These are phyloP conservation scores for Hemerocallis citrina DNA, from an alignment of 106 monocot species.

Conservation along the genomic window DNA sequence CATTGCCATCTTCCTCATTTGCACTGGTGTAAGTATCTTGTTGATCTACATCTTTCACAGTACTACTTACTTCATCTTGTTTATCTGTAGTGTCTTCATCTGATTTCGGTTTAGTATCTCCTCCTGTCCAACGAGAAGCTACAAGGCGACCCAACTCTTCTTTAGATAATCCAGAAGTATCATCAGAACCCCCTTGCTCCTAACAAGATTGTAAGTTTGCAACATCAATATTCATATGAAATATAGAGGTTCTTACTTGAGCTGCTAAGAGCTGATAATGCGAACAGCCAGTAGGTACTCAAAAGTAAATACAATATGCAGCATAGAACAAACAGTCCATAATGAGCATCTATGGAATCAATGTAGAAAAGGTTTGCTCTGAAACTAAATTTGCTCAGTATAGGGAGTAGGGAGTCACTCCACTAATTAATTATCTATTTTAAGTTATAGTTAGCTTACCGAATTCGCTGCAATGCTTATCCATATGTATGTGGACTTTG, in stretches of 20 bases:
- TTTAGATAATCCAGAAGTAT: conserved; percentile 63
- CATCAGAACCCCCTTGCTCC: conserved; percentile 24
- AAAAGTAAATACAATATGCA: too few species aligned
- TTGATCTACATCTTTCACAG: conserved; percentile 23
- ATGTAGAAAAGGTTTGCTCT: too few species aligned
- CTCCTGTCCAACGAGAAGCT: conserved; percentile 98
- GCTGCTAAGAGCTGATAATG: neutral
- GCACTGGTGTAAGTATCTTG: conserved; percentile 15
- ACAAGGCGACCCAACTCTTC: conserved; percentile 93
- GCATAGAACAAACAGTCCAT: too few species aligned
- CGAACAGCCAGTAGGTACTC: too few species aligned
- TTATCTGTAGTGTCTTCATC: conserved; percentile 38
- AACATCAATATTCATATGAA: neutral
- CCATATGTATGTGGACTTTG: too few species aligned
- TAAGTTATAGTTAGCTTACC: too few species aligned
- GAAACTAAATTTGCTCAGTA: too few species aligned
- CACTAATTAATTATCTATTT: too few species aligned
- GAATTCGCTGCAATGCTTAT: too few species aligned
- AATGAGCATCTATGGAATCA: too few species aligned
- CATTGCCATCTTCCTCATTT: conserved; percentile 39
- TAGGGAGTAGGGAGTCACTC: too few species aligned
- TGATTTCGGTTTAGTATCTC: conserved; percentile 27
- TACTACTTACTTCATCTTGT: conserved; percentile 28
- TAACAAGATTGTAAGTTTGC: conserved; percentile 13
- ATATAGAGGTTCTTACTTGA: neutral